Evolutionary conservation across 768 basidiomycete genomes (phyloP).

Genomic region (Russula lepida): DNA sequence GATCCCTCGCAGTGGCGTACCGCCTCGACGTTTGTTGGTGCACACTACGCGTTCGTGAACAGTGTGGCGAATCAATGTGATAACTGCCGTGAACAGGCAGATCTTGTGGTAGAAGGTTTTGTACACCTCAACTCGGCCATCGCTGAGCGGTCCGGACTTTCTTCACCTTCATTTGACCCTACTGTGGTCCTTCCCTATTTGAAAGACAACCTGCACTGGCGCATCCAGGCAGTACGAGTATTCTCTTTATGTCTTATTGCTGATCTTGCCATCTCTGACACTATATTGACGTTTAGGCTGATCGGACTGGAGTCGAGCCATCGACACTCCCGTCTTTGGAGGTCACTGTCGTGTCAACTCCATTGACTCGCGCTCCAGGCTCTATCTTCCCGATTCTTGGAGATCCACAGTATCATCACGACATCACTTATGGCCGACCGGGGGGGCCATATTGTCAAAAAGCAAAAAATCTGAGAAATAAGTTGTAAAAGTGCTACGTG

Average conservation of each 20-base stretch:
- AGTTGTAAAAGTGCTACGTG: no score
- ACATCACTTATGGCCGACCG: conserved; percentile 9
- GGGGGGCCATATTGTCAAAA: no score
- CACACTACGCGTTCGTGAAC: conserved; percentile 37
- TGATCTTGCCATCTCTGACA: background rate
- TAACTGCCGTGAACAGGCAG: conserved; percentile 30
- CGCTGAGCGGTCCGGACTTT: conserved; percentile 17
- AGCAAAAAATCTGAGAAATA: no score
- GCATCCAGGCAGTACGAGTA: conserved; percentile 21
- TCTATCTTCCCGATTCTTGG: conserved; percentile 9
- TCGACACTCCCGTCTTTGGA: conserved; percentile 12
- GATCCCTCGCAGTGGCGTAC: conserved; percentile 33
- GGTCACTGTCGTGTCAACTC: conserved; percentile 6
- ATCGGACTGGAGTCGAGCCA: background rate
- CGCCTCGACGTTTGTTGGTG: conserved; percentile 32
- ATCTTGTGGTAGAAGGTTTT: conserved; percentile 34
- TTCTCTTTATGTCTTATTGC: background rate
- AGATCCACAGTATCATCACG: conserved; percentile 1
- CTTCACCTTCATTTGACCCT: conserved; percentile 32
- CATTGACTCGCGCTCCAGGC: background rate
- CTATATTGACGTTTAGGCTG: background rate
- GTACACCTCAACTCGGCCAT: conserved; percentile 36
- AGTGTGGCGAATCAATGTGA: conserved; percentile 28
- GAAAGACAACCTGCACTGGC: conserved; percentile 33
- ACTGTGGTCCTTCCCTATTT: conserved; percentile 34